phyloP scores from a whole-genome alignment of 768 basidiomycete genomes.

The Xerocomus potaroensis region DNA sequence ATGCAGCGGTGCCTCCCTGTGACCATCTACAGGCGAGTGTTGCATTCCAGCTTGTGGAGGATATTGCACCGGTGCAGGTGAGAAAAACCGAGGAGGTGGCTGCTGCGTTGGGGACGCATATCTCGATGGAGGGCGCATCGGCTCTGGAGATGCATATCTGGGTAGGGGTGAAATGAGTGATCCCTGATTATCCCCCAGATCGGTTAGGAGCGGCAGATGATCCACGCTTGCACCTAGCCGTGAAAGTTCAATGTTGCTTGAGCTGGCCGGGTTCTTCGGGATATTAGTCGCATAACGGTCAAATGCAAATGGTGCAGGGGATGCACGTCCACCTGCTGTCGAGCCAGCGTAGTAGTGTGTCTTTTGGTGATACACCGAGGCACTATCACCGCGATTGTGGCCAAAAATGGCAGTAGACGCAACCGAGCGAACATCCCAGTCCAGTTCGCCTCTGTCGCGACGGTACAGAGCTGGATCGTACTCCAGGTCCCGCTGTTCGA shows the following conservation, averaged over 20 bases:
- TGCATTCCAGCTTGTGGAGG: constrained; percentile 29
- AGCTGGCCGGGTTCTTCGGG: constrained; percentile 29
- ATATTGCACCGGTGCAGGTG: constrained; percentile 41
- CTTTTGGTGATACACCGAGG: constrained; percentile 40
- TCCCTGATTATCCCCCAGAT: constrained; percentile 14
- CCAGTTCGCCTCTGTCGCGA: constrained; percentile 78
- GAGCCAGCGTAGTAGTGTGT: constrained; percentile 37
- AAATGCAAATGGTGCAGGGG: constrained; percentile 45
- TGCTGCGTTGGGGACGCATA: constrained; percentile 32
- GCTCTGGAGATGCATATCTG: constrained; percentile 22
- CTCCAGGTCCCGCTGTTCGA: constrained; percentile 75
- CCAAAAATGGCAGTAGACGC: constrained; percentile 52
- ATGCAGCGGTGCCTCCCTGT: constrained; percentile 60
- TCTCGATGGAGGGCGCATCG: constrained; percentile 21
- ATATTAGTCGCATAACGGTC: constrained; percentile 56
- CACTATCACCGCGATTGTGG: constrained; percentile 34
- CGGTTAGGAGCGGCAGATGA: constrained; percentile 56
- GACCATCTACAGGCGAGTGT: constrained; percentile 32
- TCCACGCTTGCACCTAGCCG: constrained; percentile 48
- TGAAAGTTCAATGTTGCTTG: constrained; percentile 49
- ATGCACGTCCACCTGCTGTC: constrained; percentile 32
- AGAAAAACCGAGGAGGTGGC: constrained; percentile 25
- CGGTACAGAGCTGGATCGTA: constrained; percentile 78
- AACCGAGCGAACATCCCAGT: constrained; percentile 83
- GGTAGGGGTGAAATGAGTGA: constrained; percentile 21